A percentile compares a stretch with the other conserved stretches of the same genome.
Conservation (phyloP, 768 basidiomycete genomes). For the Auricularia sp. region DNA sequence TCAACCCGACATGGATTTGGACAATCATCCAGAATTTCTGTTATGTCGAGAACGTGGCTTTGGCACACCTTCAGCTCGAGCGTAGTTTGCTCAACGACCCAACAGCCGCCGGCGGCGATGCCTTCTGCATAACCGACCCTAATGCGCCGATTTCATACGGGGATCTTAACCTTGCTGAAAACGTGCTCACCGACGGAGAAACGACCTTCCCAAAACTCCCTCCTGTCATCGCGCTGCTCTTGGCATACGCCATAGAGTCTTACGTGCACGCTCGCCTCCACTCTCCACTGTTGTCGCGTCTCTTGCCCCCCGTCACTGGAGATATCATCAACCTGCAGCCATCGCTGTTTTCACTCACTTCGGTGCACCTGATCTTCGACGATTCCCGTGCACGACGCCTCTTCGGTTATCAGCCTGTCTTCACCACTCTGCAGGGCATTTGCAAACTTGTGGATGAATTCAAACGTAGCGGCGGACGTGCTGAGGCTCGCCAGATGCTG, state of each 20-base stretch:
- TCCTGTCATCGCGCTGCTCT: conserved; percentile 49
- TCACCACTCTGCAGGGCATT: conserved; percentile 49
- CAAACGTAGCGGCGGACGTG: conserved; percentile 24
- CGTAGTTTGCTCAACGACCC: conserved; percentile 50
- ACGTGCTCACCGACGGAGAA: conserved; percentile 44
- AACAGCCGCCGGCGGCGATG: conserved; percentile 62
- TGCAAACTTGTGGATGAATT: conserved; percentile 45
- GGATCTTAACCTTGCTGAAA: conserved; percentile 47
- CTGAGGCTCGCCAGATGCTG: conserved; percentile 29
- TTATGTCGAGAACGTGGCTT: conserved; percentile 68
- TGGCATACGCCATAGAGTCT: conserved; percentile 49
- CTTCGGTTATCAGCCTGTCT: conserved; percentile 49
- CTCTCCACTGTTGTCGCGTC: conserved; percentile 4
- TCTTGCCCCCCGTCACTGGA: conserved; percentile 36
- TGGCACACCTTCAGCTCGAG: conserved; percentile 69
- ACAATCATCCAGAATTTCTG: conserved; percentile 51
- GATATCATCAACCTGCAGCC: conserved; percentile 51
- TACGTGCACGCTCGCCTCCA: conserved; percentile 39
- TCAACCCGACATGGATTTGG: conserved; percentile 43
- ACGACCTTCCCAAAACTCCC: conserved; percentile 47
- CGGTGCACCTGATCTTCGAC: conserved; percentile 50
- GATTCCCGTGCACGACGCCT: conserved; percentile 55
- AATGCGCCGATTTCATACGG: conserved; percentile 53
- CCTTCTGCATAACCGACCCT: conserved; percentile 56
- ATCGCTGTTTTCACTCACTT: conserved; percentile 43